Base-by-base conservation (phyloP, 2,329 filamentous ascomycete genomes). In the Ilyonectria mors-panacis region DNA sequence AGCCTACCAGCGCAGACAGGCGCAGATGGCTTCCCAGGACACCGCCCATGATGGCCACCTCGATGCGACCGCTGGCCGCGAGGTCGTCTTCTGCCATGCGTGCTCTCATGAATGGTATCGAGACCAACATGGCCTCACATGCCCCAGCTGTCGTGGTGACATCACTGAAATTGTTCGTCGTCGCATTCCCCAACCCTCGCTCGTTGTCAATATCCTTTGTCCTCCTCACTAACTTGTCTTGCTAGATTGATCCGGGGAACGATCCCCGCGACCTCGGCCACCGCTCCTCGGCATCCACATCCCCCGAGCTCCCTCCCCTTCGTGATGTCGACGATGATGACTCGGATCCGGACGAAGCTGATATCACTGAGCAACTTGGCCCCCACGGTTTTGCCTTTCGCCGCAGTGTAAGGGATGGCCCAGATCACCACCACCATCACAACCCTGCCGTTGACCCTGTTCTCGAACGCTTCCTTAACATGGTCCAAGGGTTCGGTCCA, bases 71-170 rank as follows among this genome's bases (percentile, higher is more conserved):
- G 75, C 79, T 6, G 82, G 82, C 68, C 85, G 89, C 70, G 93
- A 97, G 77, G 89, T 95, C 70, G 91, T 98, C 61, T 97, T 88
- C 80, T 99, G 96, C 81, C 94, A 98, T 81, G 83, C 87, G 67
- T 98, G 96, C 82, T 80, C 87, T 59, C 83, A 92, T 70, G 92
- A 97, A 79, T 98, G 94, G 94, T 93, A 92, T 76, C 85, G 89
- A 66, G 89, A 93, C 66, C 87, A 92, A 70, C 85, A 87, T 71
- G 91, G 82, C 28, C 82, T 97, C 69, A 83, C 82, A 17, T 99
- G 96, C 78, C 94, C 94, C 17, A 80, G 83, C n/a, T 99, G 96
- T 78, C 78, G 86, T 4, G 90, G 90, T 42, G 94, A 97, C 21
- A 91, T 94, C 72, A 94, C 90, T 17, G 95, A 99, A 82, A 94